Conservation (phyloP, 225 moss, liverwort and hornwort species). For the Neckera pumila region DNA sequence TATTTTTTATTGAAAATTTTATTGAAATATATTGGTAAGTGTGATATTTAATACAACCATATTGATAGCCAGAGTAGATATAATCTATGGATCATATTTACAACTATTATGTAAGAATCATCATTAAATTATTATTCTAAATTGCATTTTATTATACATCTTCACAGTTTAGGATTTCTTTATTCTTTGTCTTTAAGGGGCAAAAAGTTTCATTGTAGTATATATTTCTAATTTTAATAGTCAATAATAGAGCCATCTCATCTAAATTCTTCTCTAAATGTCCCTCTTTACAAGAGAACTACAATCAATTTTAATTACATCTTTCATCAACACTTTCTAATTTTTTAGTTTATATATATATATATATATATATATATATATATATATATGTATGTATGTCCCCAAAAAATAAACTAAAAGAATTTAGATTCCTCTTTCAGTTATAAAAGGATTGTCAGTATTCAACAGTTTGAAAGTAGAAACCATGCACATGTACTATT, state of each 20-base stretch:
- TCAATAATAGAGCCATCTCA: not conserved
- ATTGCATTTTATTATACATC: not conserved
- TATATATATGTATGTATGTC: too few species aligned
- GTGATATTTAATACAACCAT: rapidly evolving
- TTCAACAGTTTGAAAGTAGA: not conserved
- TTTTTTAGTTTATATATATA: not conserved
- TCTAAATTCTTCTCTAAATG: not conserved
- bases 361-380: too few species aligned
- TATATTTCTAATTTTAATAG: not conserved
- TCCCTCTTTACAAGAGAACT: rapidly evolving
- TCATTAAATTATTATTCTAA: not conserved
- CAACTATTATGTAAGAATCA: not conserved
- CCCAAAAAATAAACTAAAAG: rapidly evolving
- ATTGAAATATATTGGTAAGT: not conserved
- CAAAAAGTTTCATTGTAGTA: not conserved
- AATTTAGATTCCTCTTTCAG: not conserved
- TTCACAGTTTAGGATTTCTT: not conserved
- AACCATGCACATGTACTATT: rapidly evolving
- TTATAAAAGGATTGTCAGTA: not conserved
- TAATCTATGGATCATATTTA: not conserved
- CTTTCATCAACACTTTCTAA: not conserved
- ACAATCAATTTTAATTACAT: not conserved
- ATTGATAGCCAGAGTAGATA: too few species aligned
- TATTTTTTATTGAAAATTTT: not conserved
- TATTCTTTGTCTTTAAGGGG: rapidly evolving